These are phyloP conservation scores for Hymenoscyphus scutula DNA, from an alignment of 2,329 filamentous ascomycete species.

Conservation along the genomic window DNA sequence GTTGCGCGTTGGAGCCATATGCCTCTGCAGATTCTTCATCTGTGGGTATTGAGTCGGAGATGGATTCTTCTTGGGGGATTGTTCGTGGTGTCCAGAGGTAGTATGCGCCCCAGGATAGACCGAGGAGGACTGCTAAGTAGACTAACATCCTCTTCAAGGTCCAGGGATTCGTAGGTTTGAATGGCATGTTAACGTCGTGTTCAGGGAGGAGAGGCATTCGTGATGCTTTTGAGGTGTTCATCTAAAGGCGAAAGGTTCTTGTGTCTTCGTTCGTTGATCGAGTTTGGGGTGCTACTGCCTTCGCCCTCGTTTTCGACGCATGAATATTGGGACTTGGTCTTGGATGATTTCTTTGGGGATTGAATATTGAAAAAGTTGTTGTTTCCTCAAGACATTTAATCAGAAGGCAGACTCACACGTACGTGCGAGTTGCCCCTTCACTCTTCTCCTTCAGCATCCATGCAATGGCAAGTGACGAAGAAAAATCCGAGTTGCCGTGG, in stretches of 20 bases:
- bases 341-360: not conserved
- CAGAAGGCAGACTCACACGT: too few relatives aligned
- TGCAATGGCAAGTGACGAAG: too few relatives aligned
- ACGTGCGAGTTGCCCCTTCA: too few relatives aligned
- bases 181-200: not conserved
- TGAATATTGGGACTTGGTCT: not conserved
- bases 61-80: not conserved
- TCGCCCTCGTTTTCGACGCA: not conserved
- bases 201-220: conserved; percentile 8
- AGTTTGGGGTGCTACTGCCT: not conserved
- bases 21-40: not conserved
- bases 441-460: too few relatives aligned
- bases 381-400: too few relatives aligned
- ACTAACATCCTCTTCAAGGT: conserved; percentile 5
- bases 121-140: conserved; percentile 12
- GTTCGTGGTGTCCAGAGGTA: not conserved
- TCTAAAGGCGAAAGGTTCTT: not conserved
- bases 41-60: not conserved
- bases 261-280: not conserved
- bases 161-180: not conserved
- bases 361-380: too few relatives aligned
- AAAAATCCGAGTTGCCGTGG: too few relatives aligned
- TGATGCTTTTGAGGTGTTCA: not conserved
- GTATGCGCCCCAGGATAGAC: conserved; percentile 12
- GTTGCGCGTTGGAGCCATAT: conserved; percentile 25